Evolutionary conservation across 805 yeast genomes (phyloP).

Genomic region (Nakazawaea pomicola): DNA sequence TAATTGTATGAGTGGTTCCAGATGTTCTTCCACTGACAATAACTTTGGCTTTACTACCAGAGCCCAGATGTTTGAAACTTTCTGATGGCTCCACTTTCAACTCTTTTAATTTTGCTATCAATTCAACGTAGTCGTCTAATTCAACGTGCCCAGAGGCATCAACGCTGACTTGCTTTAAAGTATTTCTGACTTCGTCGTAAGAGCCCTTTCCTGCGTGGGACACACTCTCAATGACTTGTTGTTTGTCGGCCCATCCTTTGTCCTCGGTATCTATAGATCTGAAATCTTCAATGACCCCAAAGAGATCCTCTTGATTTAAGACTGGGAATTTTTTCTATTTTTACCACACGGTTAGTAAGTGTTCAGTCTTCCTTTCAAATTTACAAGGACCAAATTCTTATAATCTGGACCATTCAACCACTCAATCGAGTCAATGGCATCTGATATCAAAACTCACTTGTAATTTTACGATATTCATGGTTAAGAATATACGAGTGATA

Average conservation of each 20-base stretch:
- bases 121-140: constrained; percentile 85
- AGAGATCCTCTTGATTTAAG: constrained; percentile 81
- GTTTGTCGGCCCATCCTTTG: constrained; percentile 91
- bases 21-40: constrained; percentile 82
- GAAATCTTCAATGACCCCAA: constrained; percentile 81
- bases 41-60: constrained; percentile 64
- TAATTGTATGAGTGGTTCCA: constrained; percentile 93
- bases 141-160: constrained; percentile 98
- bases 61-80: constrained; percentile 33
- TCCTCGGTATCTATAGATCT: constrained; percentile 84
- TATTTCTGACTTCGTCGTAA: constrained; percentile 91
- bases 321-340: constrained; percentile 78
- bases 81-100: constrained; percentile 22
- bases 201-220: constrained; percentile 74
- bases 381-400: not conserved
- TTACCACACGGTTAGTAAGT: not conserved
- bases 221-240: constrained; percentile 78
- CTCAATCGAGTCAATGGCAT: too few relatives aligned
- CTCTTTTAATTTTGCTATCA: constrained; percentile 76
- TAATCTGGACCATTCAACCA: too few relatives aligned
- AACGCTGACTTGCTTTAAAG: constrained; percentile 83
- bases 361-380: not conserved
- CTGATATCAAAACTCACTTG: constrained; percentile 37
- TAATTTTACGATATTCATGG: constrained; percentile 61
- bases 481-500: too few relatives aligned